Base-by-base conservation (phyloP, 495 filamentous ascomycete genomes). In the Lichenothelia convexa region DNA sequence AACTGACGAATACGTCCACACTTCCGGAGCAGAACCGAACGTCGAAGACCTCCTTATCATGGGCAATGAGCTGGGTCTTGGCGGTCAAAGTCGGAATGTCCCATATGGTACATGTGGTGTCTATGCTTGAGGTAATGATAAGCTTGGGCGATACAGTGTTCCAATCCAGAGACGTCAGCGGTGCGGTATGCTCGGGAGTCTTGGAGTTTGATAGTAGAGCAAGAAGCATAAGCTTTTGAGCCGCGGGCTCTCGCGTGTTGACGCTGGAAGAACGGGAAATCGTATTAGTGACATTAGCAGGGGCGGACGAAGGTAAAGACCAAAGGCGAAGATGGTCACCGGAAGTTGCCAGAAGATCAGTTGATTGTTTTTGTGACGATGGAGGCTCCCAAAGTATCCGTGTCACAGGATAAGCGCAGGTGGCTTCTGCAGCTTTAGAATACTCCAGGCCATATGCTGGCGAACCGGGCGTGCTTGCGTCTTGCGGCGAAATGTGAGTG, bases 81-180 rank as follows among this genome's bases (percentile, higher is more conserved):
- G 89, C 89, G 1, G 89, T 99, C 42, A 99, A 60, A 3, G 89
- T 93, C 2, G 89, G 89, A 20, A 99, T 99, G 49, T 99, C 89
- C 89, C 89, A 99, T 39, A 99, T 95, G n/a, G 89, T 99, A 59
- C 89, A 99, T 1, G 89, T 99, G 0, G 89, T 99, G 53, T 99
- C 89, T 43, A 99, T 99, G 53, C 87, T 94, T 2, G 82, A 92
- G 0, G 89, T 99, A 42, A 99, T 99, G 48, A 99, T 99, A 26
- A 95, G 60, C 51, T 85, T 93, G 3, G 89, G 89, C 4, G 81
- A 89, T 30, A 95, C 74, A 4, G 79, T 89, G 43, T 99, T 99
- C 89, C 89, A 99, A 58, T 99, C 89, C 18, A 99, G 63, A 6
- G 83, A 91, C 2, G 89, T 99, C 29, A 99, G 72, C 6, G 89